Conservation (phyloP, 2,329 filamentous ascomycete genomes). For the Alternaria sp. region DNA sequence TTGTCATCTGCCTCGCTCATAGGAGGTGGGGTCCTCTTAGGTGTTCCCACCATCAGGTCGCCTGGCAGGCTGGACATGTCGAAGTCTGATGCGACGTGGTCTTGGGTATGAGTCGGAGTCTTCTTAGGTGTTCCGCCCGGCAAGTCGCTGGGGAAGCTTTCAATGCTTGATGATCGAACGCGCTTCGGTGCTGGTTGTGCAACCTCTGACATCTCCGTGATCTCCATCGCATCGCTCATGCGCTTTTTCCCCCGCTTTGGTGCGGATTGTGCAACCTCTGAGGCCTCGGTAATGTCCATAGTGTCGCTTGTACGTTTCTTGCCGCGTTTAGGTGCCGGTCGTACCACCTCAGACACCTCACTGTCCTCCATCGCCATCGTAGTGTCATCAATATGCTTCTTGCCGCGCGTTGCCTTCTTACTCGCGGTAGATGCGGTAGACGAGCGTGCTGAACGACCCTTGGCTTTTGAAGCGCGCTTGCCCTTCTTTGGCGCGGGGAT, state of each 20-base stretch:
- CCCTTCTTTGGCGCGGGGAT: conserved; percentile 30
- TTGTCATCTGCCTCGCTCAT: conserved; percentile 21
- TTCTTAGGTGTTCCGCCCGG: conserved; percentile 32
- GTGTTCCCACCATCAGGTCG: conserved; percentile 43
- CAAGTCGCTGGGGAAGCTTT: conserved; percentile 26
- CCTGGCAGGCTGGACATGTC: conserved; percentile 27
- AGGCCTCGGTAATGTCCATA: background rate
- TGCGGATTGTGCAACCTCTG: background rate
- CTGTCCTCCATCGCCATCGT: background rate
- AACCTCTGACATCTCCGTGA: conserved; percentile 1
- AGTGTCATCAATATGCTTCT: conserved; percentile 25
- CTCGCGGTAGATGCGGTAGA: conserved; percentile 19
- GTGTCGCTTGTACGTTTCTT: background rate
- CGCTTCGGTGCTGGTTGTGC: conserved; percentile 18
- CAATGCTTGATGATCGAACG: conserved; percentile 26
- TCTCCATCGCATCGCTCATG: conserved; percentile 10
- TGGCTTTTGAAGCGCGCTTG: conserved; percentile 35
- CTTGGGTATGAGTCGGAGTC: conserved; percentile 17
- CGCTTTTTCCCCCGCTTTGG: background rate
- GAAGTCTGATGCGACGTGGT: conserved; percentile 9
- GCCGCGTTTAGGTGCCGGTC: background rate
- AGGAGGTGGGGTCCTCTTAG: conserved; percentile 35
- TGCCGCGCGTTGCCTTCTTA: conserved; percentile 23
- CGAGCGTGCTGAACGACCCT: conserved; percentile 33
- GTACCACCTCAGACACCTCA: background rate